A percentile compares a stretch with the other conserved stretches of the same genome.
Evolutionary conservation across 2,329 filamentous ascomycete genomes (phyloP).

Genomic region (Cordyceps fumosorosea): DNA sequence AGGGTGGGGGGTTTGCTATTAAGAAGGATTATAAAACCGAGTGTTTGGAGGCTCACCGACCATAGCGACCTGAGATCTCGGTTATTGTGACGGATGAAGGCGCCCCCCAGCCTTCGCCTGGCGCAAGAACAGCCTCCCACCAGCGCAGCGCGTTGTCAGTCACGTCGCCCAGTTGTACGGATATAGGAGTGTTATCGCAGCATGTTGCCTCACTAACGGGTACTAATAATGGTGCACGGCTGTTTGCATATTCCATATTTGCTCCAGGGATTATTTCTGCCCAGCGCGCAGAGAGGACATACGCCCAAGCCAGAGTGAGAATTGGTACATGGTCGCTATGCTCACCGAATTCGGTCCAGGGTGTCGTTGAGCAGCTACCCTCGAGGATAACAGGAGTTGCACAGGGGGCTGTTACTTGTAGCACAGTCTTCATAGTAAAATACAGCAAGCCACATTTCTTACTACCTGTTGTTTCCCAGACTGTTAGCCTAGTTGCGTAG

Average conservation of each 20-base stretch:
- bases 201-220: neutral
- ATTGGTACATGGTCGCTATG: conserved; percentile 8
- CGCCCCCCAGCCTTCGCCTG: conserved; percentile 7
- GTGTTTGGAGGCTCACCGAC: conserved; percentile 8
- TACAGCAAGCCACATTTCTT: neutral
- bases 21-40: neutral
- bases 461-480: neutral
- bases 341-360: neutral
- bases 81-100: conserved; percentile 9
- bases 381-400: neutral
- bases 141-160: conserved; percentile 6
- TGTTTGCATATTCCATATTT: conserved; percentile 7
- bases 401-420: neutral
- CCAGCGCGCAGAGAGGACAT: conserved; percentile 16
- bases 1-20: neutral
- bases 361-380: neutral
- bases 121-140: conserved; percentile 13
- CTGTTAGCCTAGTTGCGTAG: neutral
- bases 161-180: neutral
- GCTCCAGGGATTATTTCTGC: conserved; percentile 13
- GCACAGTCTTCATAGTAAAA: neutral
- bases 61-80: conserved; percentile 6
- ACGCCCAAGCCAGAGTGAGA: conserved; percentile 16
- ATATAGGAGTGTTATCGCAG: neutral
- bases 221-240: neutral